Percentiles rank a stretch among this genome's conserved stretches.
phyloP scores from a whole-genome alignment of 208 protist species.

The Trypanosoma boissoni region DNA sequence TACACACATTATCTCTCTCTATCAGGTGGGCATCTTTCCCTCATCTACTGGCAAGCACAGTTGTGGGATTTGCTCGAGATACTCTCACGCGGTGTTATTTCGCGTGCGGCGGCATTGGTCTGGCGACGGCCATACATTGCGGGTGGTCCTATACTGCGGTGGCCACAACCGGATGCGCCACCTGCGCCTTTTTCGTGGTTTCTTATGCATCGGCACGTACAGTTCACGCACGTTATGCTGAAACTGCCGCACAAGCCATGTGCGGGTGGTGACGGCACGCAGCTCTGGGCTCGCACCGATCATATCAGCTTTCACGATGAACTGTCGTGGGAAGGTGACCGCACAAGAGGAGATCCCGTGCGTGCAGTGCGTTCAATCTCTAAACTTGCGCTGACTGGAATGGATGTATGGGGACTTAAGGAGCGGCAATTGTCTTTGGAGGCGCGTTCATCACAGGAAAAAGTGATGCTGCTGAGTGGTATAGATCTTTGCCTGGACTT shows the following conservation, averaged over 20 bases:
- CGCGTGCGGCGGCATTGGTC: conserved; percentile 12
- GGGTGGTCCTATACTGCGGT: neutral
- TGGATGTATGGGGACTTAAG: conserved; percentile 5
- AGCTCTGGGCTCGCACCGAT: conserved; percentile 13
- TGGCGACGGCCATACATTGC: conserved; percentile 17
- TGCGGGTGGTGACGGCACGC: neutral
- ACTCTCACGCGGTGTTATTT: conserved; percentile 32
- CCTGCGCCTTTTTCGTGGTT: conserved; percentile 13
- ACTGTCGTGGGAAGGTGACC: neutral
- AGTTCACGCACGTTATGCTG: conserved; percentile 16
- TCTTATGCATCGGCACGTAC: conserved; percentile 16
- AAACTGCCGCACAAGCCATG: conserved; percentile 11
- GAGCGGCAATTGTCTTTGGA: neutral
- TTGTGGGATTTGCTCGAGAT: conserved; percentile 34
- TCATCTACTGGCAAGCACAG: conserved; percentile 30
- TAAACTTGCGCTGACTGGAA: neutral
- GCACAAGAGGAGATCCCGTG: neutral
- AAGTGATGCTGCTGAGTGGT: neutral
- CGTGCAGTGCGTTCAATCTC: neutral
- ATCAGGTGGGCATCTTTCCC: conserved; percentile 1
- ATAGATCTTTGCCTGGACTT: conserved; percentile 2
- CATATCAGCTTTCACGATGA: conserved; percentile 12
- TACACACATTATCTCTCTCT: conserved; percentile 26
- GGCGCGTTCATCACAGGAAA: neutral
- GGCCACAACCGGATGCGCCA: conserved; percentile 12